Base-by-base conservation (phyloP, 257 asterid genomes). In the Leonotis leonurus region DNA sequence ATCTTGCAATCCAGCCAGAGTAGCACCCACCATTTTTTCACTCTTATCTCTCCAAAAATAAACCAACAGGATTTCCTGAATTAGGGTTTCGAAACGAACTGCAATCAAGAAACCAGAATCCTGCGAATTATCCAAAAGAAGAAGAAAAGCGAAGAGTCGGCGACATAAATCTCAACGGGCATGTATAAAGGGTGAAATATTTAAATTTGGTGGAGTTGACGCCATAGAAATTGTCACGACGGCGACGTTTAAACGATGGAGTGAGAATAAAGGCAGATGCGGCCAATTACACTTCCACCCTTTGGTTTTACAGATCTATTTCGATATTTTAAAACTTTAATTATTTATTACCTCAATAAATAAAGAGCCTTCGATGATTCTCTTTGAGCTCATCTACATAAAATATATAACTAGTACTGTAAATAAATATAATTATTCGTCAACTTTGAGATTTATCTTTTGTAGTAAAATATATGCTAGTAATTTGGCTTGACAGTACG, bases 1-100 rank as follows among this genome's bases (percentile, higher is more conserved):
- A 78, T 88, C 95, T 76, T 91, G 95, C 68, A 86, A 78, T 37
- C 96, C 95, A 45, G 79, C 81, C 52, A 88, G 77, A 44, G 92
- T 76, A 55, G 86, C 76, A 39, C 93, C 95, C 77, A 64, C 87
- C 95, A 83, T 80, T 68, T 45, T 26, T 62, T 30, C n/a, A 50
- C 72, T 18, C 44, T 37, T 12, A n/a, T 46, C 29, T 22, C 33
- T 21, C 54, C 3, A 32, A 53, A 62, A 50, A 60, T 26, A 64
- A 17, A 8, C 53, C 56, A 60, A 60, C 53, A 73, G 63, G 73
- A 22, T 48, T 73, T 33, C 8, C 55, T 58, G 21, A 63, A 68
- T 64, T 60, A 72, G 77, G 76, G 61, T 60, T 69, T 33, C 6
- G 5, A 32, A 10, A 24, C 20, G 29, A 69, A 62, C 41, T 21